phyloP scores from a whole-genome alignment of 106 monocot genomes.

The Platanthera guangdongensis region DNA sequence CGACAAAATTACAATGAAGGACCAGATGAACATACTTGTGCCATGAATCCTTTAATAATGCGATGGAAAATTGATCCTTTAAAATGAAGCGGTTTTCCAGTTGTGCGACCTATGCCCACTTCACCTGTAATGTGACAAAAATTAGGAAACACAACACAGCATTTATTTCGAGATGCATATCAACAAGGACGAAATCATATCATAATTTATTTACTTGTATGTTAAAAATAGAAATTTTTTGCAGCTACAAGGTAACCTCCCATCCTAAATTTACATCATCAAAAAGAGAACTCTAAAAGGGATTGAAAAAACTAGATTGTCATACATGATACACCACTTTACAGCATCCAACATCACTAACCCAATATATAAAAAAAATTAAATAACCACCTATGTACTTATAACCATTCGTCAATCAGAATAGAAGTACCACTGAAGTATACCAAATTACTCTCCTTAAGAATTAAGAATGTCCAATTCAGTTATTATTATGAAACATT shows the following conservation, averaged over 20 bases:
- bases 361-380: neutral
- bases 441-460: neutral
- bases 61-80: conserved; percentile 86
- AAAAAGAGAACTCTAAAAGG: neutral
- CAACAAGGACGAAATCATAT: neutral
- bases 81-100: conserved; percentile 71
- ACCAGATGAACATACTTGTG: conserved; percentile 57
- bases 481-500: neutral
- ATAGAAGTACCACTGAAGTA: neutral
- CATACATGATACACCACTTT: neutral
- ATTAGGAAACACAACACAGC: neutral
- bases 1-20: neutral
- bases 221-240: neutral
- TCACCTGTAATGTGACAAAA: conserved; percentile 42
- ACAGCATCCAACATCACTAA: neutral
- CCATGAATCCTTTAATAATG: conserved; percentile 92
- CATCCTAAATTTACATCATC: neutral
- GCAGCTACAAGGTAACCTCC: neutral
- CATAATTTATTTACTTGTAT: neutral
- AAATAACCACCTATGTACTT: neutral
- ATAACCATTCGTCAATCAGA: neutral
- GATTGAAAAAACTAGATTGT: neutral
- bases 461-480: neutral
- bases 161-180: neutral
- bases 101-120: conserved; percentile 50